phyloP scores from a whole-genome alignment of 169 alveolate species.

The Ichthyophthirius multifiliis region DNA sequence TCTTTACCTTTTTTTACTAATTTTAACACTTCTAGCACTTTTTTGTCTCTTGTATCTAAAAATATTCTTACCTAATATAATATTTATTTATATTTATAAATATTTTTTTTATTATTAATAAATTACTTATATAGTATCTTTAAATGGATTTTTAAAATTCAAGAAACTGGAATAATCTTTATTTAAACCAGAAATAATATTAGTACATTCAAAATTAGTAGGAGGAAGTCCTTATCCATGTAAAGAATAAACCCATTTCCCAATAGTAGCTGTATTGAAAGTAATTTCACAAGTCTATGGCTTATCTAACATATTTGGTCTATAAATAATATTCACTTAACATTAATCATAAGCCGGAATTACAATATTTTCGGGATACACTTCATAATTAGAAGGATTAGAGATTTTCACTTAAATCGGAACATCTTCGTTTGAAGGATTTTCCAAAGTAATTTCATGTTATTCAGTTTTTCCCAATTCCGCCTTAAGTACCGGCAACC shows the following conservation, averaged over 20 bases:
- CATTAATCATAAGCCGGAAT: constrained; percentile 61
- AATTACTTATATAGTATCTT: constrained; percentile 18
- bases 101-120: neutral
- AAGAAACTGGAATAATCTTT: constrained; percentile 50
- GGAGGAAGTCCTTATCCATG: constrained; percentile 63
- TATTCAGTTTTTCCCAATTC: constrained; percentile 81
- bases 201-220: constrained; percentile 66
- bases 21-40: neutral
- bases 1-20: constrained; percentile 32
- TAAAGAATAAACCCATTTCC: constrained; percentile 28
- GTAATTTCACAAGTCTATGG: constrained; percentile 51
- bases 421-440: constrained; percentile 75
- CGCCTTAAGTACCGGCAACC: constrained; percentile 62
- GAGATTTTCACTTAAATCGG: constrained; percentile 58
- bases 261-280: constrained; percentile 30
- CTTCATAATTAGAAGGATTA: constrained; percentile 79
- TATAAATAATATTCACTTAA: constrained; percentile 63
- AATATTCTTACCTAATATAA: neutral
- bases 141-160: constrained; percentile 40
- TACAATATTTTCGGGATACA: constrained; percentile 70
- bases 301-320: constrained; percentile 67
- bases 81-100: neutral
- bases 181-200: constrained; percentile 28
- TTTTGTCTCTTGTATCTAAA: neutral
- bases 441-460: constrained; percentile 73